Evolutionary conservation across 2,329 filamentous ascomycete genomes (phyloP), one percentile per base, ranked within the genome.

Genomic region (Cadophora luteo-olivacea): DNA sequence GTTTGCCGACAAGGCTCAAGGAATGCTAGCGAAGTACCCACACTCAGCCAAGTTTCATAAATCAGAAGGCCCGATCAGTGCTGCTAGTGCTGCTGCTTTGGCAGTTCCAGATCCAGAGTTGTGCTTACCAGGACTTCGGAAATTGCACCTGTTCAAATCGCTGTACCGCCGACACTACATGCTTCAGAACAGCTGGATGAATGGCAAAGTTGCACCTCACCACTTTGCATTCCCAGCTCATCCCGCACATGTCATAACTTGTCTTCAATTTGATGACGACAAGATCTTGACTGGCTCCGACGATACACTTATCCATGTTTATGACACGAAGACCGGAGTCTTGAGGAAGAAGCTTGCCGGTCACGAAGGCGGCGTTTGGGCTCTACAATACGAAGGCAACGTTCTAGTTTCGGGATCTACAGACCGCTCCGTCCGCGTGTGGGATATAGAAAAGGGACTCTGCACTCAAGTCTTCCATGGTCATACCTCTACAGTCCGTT

Each of bases 281-380:
- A 98, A 98, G 81, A 97, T 99, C 73, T 87, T 99, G 73, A 99
- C 96, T 1, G 96, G 96, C 32, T 98, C 95, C 77, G 96, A 99
- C 78, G 96, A 99, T 78, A 97, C 94, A 4, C 90, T 97, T 71
- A 99, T 99, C 76, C 94, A 99, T 75, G 94, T 99, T 38, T 99
- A 98, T 79, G 94, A 98, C 77, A 98, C 96, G 14, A 97, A 96
- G 81, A 97, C 94, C 0, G 96, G 96, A 68, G 91, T 91, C 72
- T 82, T 97, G 45, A 88, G 92, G 60, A 93, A 89, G 76, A 93
- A 91, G 72, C 87, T 99, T 2, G 91, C 94, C 76, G 96, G 96
- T 1, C 96, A 99, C 74, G 96, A 99, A 79, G 96, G 96, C 41
- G 96, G 96, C 57, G 96, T 99, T 0, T 99, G 96, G 96, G 96